A percentile compares a stretch with the other conserved stretches of the same genome.
These are phyloP conservation scores for Paraconiothyrium sp. DNA, from an alignment of 2,329 filamentous ascomycete species.

Conservation along the genomic window DNA sequence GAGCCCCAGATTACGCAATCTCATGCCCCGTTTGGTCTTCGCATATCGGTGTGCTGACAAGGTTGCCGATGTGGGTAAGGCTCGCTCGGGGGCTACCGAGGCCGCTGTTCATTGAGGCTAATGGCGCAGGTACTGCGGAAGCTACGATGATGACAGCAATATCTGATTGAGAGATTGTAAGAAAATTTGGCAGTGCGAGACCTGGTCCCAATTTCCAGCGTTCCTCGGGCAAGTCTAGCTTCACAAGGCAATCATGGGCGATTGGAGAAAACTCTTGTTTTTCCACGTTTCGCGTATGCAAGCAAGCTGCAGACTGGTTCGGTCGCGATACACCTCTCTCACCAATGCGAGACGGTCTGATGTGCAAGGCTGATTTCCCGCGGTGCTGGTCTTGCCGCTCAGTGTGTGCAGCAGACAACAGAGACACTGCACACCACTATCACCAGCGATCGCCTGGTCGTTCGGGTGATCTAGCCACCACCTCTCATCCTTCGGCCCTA, in stretches of 20 bases:
- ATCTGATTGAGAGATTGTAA: neutral
- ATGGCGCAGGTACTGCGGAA: constrained; percentile 11
- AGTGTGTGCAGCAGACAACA: neutral
- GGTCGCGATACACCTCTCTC: neutral
- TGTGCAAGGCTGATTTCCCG: neutral
- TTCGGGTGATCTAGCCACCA: neutral
- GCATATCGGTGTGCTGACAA: neutral
- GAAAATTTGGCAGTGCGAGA: neutral
- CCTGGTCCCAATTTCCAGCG: neutral
- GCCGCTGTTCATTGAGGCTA: neutral
- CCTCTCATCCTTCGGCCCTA: neutral
- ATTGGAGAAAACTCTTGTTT: neutral
- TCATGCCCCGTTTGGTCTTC: neutral
- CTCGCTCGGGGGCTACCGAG: neutral
- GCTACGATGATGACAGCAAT: neutral
- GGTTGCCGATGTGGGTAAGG: neutral
- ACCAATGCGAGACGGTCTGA: constrained; percentile 4
- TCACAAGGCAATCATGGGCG: neutral
- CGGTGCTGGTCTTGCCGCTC: constrained; percentile 3
- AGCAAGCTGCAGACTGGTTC: neutral
- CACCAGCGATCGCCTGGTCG: neutral
- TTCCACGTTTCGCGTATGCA: constrained; percentile 7
- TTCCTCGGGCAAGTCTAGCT: neutral
- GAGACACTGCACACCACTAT: neutral
- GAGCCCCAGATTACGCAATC: neutral